Evolutionary conservation across 1,139 yeast species (phyloP).

Genomic region (Candida sp.): DNA sequence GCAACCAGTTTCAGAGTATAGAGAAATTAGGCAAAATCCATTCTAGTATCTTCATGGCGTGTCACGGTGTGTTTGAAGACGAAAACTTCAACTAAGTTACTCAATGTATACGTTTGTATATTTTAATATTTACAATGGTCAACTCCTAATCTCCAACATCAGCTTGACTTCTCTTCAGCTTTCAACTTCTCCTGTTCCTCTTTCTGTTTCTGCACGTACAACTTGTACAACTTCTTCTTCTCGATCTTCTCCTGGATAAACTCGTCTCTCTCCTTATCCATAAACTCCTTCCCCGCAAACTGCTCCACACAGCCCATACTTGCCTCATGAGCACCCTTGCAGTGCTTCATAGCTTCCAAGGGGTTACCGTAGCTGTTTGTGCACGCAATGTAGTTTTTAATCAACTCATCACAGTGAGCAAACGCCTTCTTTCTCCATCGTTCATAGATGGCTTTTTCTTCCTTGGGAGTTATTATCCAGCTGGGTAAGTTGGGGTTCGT

Average conservation of each 20-base stretch:
- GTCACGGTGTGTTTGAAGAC: constrained; percentile 63
- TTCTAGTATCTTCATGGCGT: constrained; percentile 67
- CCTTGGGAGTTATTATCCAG: constrained; percentile 88
- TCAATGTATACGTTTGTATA: background rate
- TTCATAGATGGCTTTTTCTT: constrained; percentile 80
- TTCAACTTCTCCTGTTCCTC: background rate
- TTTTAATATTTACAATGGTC: background rate
- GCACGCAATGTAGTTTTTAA: constrained; percentile 51
- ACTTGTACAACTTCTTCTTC: constrained; percentile 24
- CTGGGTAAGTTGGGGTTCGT: constrained; percentile 62
- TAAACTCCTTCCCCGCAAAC: constrained; percentile 67
- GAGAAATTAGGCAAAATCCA: constrained; percentile 64
- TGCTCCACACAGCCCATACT: constrained; percentile 61
- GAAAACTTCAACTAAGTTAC: constrained; percentile 29
- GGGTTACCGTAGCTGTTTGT: constrained; percentile 46
- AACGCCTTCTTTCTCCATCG: constrained; percentile 81
- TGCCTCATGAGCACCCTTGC: constrained; percentile 35
- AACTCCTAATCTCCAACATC: no score
- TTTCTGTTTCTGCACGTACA: constrained; percentile 7
- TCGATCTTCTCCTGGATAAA: constrained; percentile 60
- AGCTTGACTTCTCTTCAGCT: background rate
- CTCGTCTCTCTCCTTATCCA: constrained; percentile 74
- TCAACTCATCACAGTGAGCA: constrained; percentile 69
- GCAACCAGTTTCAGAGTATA: constrained; percentile 59
- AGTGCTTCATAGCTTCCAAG: constrained; percentile 65